A percentile compares a stretch with the other conserved stretches of the same genome.
Conservation (phyloP, 1,284 basidiomycete genomes). For the Irpex sp. region DNA sequence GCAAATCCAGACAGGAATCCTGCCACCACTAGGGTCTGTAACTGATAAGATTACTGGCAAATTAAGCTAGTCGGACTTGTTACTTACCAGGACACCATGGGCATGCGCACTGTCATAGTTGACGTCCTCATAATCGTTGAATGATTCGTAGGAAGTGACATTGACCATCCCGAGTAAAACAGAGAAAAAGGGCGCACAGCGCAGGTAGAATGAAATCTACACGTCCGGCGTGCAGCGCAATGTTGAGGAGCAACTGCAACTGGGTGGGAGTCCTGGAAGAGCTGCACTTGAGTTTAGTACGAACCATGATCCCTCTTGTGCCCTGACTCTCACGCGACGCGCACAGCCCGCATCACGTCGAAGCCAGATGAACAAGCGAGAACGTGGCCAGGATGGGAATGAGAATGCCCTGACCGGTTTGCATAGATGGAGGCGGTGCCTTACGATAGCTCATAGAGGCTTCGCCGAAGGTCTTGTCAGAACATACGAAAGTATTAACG, state of each 20-base stretch:
- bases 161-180: not conserved
- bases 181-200: not conserved
- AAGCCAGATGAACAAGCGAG: not conserved
- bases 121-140: constrained; percentile 3
- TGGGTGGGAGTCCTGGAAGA: not conserved
- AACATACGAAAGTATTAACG: not conserved
- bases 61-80: not conserved
- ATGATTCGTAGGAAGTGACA: not conserved
- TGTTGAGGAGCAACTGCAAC: not conserved
- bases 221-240: not conserved
- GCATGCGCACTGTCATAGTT: constrained; percentile 12
- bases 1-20: constrained; percentile 24
- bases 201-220: not conserved
- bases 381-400: not conserved
- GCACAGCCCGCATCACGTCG: not conserved
- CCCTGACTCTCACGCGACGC: not conserved
- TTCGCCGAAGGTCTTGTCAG: not conserved
- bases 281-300: not conserved
- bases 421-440: not conserved
- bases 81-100: constrained; percentile 11
- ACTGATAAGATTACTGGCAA: not conserved
- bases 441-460: not conserved
- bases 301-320: not conserved
- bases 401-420: no score
- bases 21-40: constrained; percentile 23